Conservation (phyloP, 2,329 filamentous ascomycete genomes). For the Cladophialophora exuberans region DNA sequence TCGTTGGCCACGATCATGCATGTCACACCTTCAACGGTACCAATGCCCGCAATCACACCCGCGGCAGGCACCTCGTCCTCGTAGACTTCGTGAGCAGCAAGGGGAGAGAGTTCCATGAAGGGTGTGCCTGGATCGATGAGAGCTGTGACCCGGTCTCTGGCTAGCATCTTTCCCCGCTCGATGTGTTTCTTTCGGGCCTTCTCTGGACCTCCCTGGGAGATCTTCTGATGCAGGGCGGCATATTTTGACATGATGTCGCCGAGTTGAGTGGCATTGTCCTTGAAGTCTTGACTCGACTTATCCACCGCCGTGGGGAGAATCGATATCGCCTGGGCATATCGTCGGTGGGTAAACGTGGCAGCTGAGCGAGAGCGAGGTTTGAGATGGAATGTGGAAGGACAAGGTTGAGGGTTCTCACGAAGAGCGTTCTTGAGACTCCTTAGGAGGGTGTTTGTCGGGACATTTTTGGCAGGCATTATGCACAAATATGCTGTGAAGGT, state of each 20-base stretch:
- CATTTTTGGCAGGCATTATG: constrained; percentile 21
- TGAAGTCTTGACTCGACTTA: constrained; percentile 74
- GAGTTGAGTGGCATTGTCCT: constrained; percentile 81
- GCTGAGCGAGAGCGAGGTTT: constrained; percentile 47
- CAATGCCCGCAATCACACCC: constrained; percentile 90
- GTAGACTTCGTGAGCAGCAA: constrained; percentile 86
- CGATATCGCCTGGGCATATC: constrained; percentile 83
- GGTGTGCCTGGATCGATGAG: constrained; percentile 86
- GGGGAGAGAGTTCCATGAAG: constrained; percentile 90
- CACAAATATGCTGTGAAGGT: neutral
- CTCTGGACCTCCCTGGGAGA: constrained; percentile 74
- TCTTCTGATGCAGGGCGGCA: constrained; percentile 69
- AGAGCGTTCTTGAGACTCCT: constrained; percentile 21
- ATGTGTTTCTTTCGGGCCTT: constrained; percentile 89
- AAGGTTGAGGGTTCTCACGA: constrained; percentile 13
- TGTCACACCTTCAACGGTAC: constrained; percentile 84
- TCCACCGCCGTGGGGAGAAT: constrained; percentile 77
- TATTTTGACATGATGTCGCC: constrained; percentile 70
- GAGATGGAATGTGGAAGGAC: constrained; percentile 11
- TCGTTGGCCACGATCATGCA: constrained; percentile 96
- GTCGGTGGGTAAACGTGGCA: constrained; percentile 77
- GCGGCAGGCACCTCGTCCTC: constrained; percentile 86
- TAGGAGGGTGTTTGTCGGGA: constrained; percentile 20
- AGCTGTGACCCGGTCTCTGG: constrained; percentile 82
- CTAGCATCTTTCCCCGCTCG: constrained; percentile 89